Evolutionary conservation across 2,329 filamentous ascomycete species (phyloP), one percentile per base, ranked within the genome.

Genomic region (Fusarium armeniacum): DNA sequence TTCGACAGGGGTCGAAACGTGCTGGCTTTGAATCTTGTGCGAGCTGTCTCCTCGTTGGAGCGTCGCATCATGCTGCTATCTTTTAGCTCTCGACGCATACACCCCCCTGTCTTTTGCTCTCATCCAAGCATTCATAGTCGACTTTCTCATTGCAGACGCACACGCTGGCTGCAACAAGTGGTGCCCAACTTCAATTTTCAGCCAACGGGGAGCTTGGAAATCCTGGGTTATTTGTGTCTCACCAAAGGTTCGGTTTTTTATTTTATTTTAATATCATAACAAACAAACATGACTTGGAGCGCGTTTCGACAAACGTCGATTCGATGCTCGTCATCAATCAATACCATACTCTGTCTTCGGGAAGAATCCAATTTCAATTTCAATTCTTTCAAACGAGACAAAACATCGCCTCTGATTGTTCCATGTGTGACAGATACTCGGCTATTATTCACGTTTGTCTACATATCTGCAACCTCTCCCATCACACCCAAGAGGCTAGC

Each of bases 211-310:
- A 65, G 26, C 33, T 47, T 66, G 62, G 54, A 35, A 66, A 61
- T 38, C 20, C 47, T 52, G 32, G 47, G 47, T 52, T 49, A 65
- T 38, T 65, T 53, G 62, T 74, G 72, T 74, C 72, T 74, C 72
- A 70, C 38, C 36, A 44, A 66, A 65, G 45, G 46, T 36, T 62
- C 53, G 35, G 18, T 26, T 71, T 35, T 35, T 67, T 36, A 2
- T 30, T 30, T 30, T 11, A 30, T 49, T 24, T 26, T 28, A 40
- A 40, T 40, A 73, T 71, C 72, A 74, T 67, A 74, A 74, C 67
- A 74, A 70, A 70, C 63, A 59, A 65, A 67, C 52, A 66, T 59
- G 56, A 51, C 51, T 65, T 67, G 58, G 49, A 62, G 57, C 69
- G 71, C 67, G 71, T 74, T 62, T 60, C 24, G 41, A 51, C 43